A percentile compares a stretch with the other conserved stretches of the same genome.
These are phyloP conservation scores for Cinnamomum chago DNA, from an alignment of 164 flowering plant genomes.

Conservation along the genomic window DNA sequence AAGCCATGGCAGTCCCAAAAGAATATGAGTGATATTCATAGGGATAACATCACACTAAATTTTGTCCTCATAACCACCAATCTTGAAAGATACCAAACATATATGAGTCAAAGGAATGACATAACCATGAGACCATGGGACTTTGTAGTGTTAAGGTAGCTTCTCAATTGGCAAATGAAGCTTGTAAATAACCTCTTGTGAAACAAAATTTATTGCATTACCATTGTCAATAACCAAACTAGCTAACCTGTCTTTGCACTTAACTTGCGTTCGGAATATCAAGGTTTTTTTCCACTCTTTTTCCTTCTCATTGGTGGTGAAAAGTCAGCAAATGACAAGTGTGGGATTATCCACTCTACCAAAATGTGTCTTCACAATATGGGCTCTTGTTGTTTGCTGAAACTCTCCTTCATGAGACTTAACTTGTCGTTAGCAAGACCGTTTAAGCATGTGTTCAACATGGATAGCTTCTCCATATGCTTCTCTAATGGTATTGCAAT, in stretches of 20 bases:
- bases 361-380: no score
- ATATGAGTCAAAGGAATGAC: background rate
- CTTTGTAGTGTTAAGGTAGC: background rate
- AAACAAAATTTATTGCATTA: background rate
- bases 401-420: no score
- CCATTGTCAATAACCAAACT: background rate
- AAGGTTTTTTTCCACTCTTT: background rate
- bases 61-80: background rate
- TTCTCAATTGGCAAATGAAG: background rate
- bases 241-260: background rate
- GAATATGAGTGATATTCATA: background rate
- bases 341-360: background rate
- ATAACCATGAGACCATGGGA: background rate
- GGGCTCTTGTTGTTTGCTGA: no score
- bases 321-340: background rate
- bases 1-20: no score
- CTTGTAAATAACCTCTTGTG: background rate
- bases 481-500: no score
- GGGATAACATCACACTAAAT: background rate
- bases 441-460: no score
- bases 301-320: background rate
- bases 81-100: background rate
- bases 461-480: no score
- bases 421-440: no score
- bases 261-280: background rate